Percentiles rank a stretch among this genome's conserved stretches.
Conservation (phyloP, 2,329 filamentous ascomycete genomes). For the Phoma sp. region DNA sequence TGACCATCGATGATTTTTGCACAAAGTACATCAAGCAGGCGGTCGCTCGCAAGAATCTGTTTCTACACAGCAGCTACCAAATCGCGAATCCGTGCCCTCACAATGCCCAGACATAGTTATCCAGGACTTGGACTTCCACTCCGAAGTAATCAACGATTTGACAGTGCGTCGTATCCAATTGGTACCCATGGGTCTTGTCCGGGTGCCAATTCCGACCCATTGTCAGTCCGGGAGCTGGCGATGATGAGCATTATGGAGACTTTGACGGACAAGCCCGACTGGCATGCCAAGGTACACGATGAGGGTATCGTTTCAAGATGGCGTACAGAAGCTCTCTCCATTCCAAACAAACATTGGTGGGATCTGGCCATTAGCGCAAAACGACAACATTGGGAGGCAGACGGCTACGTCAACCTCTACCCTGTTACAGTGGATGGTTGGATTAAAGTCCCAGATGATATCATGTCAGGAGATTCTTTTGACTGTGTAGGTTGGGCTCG, state of each 20-base stretch:
- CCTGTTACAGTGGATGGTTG: not conserved
- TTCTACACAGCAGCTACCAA: too few relatives aligned
- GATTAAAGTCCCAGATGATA: slow-evolving; percentile 8
- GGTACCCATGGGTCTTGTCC: slow-evolving; percentile 22
- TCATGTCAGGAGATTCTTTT: slow-evolving; percentile 22
- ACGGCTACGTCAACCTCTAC: not conserved
- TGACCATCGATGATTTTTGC: too few relatives aligned
- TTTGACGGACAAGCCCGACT: slow-evolving; percentile 51
- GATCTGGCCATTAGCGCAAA: slow-evolving; percentile 18
- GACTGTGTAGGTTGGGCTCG: slow-evolving; percentile 19
- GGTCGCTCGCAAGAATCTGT: too few relatives aligned
- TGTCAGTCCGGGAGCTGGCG: slow-evolving; percentile 47
- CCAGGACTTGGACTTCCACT: slow-evolving; percentile 30
- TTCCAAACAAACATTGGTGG: slow-evolving; percentile 23
- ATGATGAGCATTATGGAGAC: slow-evolving; percentile 51
- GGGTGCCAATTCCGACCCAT: slow-evolving; percentile 10
- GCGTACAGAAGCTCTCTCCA: slow-evolving; percentile 30
- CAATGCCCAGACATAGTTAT: slow-evolving; percentile 4
- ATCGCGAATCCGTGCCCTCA: too few relatives aligned
- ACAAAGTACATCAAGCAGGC: too few relatives aligned
- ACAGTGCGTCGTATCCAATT: slow-evolving; percentile 15
- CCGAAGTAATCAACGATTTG: not conserved
- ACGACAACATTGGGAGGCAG: slow-evolving; percentile 5
- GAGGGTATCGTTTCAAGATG: slow-evolving; percentile 35
- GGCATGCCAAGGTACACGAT: slow-evolving; percentile 51